phyloP scores from a whole-genome alignment of 257 asterid genomes.

The Fraxinus cuspidata region DNA sequence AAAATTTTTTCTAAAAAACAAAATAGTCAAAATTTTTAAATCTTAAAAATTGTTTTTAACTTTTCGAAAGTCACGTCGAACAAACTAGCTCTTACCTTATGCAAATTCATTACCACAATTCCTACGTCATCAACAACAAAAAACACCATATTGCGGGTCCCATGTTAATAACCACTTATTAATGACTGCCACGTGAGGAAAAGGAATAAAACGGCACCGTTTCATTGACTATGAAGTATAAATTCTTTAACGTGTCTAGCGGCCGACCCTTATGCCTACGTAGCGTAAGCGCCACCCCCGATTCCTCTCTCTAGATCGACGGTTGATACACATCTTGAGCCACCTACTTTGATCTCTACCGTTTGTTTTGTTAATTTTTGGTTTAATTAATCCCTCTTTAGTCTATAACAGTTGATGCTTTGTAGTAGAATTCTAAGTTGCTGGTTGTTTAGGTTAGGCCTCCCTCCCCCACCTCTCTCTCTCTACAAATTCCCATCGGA shows the following conservation, averaged over 20 bases:
- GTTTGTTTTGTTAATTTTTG: constrained; percentile 30
- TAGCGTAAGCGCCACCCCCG: constrained; percentile 69
- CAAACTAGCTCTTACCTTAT: too few species aligned
- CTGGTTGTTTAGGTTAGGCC: constrained; percentile 82
- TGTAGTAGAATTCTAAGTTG: constrained; percentile 48
- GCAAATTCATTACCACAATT: not conserved
- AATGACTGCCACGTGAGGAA: constrained; percentile 17
- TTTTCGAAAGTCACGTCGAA: too few species aligned
- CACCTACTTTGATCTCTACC: constrained; percentile 43
- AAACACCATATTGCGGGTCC: constrained; percentile 35
- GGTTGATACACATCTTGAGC: constrained; percentile 25
- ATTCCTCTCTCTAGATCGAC: constrained; percentile 37
- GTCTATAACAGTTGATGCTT: constrained; percentile 37
- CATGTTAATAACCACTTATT: constrained; percentile 14
- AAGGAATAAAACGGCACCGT: constrained; percentile 45
- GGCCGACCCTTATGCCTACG: constrained; percentile 68
- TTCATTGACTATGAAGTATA: constrained; percentile 26
- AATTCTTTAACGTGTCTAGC: constrained; percentile 46
- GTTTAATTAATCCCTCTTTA: constrained; percentile 36
- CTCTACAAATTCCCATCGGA: constrained; percentile 22
- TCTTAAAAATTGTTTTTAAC: too few species aligned
- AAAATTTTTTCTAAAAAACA: too few species aligned
- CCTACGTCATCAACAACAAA: constrained; percentile 36
- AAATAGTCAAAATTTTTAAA: too few species aligned
- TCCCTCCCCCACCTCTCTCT: constrained; percentile 25